Evolutionary conservation across 2,329 filamentous ascomycete genomes (phyloP), one percentile per base, ranked within the genome.

Genomic region (Aspergillus proliferans): DNA sequence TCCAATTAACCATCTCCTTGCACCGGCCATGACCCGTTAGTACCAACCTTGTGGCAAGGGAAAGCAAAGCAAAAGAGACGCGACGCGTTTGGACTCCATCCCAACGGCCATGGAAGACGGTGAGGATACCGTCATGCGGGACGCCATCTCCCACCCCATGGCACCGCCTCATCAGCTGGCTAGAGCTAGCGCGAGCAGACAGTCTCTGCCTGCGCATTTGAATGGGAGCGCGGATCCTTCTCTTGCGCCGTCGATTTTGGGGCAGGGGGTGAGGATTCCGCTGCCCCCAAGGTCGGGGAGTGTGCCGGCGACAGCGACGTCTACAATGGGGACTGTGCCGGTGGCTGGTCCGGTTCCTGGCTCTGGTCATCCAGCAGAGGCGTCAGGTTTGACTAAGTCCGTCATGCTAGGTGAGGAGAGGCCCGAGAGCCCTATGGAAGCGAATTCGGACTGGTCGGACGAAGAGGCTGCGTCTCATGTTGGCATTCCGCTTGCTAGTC

Each of bases 401-500:
- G 56, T 56, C 18, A 64, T 62, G 15, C 60, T 61, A 15, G 57
- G 58, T 19, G 59, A 55, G 19, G 53, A 58, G 21, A 61, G 60
- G 34, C 53, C 53, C 2, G 71, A 71, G 42, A 69, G 64, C 42
- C 49, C 68, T 4, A 60, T 66, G 9, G 67, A 73, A 33, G 63
- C 67, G 18, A 67, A 68, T 40, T 73, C 70, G 8, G 69, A 72
- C 50, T 71, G 68, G 63, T 68, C 69, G 39, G 64, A 70, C n/a
- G 66, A 69, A 5, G 64, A 66, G 39, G 53, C 58, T 6, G 54
- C 55, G 6, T 6, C 38, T 4, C 63, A 70, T 71, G 49, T 74
- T 70, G 70, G 70, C 8, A 62, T 76, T n/a, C 68, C 72, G 1
- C 52, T 69, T 22, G 65, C 70, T 2, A 69, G 81, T 22, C 74